Conservation (phyloP, 371 early-diverging fungal species). For the Rhizopus sp. region DNA sequence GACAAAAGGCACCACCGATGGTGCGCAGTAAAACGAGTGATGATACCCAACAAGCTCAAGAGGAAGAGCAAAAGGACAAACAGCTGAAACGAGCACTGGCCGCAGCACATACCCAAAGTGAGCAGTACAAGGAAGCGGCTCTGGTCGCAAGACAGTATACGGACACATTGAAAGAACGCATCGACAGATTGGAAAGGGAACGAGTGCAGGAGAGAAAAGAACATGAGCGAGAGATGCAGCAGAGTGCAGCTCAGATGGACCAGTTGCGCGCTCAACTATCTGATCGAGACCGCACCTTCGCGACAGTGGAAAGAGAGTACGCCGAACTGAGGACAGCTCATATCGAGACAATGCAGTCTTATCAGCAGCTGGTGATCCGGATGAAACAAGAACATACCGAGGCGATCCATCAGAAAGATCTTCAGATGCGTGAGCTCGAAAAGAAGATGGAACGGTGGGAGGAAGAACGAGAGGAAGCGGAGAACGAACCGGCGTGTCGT, state of each 20-base stretch:
- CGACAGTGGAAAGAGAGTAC: conserved; percentile 40
- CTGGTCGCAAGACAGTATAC: not conserved
- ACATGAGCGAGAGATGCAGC: conserved; percentile 17
- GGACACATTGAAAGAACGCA: conserved; percentile 27
- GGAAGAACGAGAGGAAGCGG: not conserved
- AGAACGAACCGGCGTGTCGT: not conserved
- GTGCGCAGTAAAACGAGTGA: conserved; percentile 36
- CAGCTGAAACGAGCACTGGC: conserved; percentile 18
- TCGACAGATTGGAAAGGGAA: conserved; percentile 29
- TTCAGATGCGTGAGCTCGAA: conserved; percentile 18
- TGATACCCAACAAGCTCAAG: conserved; percentile 34
- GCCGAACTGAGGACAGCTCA: conserved; percentile 33
- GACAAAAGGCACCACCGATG: conserved; percentile 3
- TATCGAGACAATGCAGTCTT: conserved; percentile 29
- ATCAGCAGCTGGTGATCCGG: conserved; percentile 25
- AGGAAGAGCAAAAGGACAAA: conserved; percentile 29
- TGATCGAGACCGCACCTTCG: conserved; percentile 30
- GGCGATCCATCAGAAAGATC: conserved; percentile 17
- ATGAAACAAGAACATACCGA: conserved; percentile 19
- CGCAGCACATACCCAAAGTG: conserved; percentile 9
- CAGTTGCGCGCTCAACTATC: conserved; percentile 27
- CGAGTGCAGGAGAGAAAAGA: conserved; percentile 3
- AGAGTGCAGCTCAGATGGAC: conserved; percentile 30
- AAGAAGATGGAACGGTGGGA: not conserved
- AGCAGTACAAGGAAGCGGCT: not conserved